A percentile compares a stretch with the other conserved stretches of the same genome.
Evolutionary conservation across 2,329 filamentous ascomycete species (phyloP).

Genomic region (Calonectria multiphialidica): DNA sequence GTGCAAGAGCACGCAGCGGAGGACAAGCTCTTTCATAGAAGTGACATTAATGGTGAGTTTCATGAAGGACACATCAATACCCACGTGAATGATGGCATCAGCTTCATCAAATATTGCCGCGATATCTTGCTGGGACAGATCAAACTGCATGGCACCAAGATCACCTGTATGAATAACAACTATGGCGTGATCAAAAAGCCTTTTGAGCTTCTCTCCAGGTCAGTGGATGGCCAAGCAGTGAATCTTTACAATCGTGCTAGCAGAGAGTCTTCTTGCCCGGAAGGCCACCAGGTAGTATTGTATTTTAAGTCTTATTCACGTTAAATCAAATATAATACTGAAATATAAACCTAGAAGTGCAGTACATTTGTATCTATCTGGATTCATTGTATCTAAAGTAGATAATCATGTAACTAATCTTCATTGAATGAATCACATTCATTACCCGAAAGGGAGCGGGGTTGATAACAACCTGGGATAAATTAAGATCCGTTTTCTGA

Average conservation of each 20-base stretch:
- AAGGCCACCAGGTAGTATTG: too few species aligned
- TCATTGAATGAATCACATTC: too few species aligned
- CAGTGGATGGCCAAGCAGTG: conserved; percentile 58
- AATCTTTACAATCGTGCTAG: conserved; percentile 50
- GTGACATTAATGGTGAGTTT: conserved; percentile 50
- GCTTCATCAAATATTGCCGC: conserved; percentile 43
- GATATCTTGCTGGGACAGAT: conserved; percentile 49
- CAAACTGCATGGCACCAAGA: conserved; percentile 50
- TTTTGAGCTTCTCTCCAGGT: conserved; percentile 4
- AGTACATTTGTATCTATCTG: too few species aligned
- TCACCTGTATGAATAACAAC: conserved; percentile 52
- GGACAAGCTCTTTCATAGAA: conserved; percentile 44
- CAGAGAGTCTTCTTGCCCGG: conserved; percentile 48
- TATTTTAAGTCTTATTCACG: too few species aligned
- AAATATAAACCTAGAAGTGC: too few species aligned
- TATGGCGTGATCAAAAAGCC: conserved; percentile 35
- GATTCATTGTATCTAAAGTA: too few species aligned
- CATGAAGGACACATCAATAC: conserved; percentile 50
- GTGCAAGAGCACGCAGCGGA: conserved; percentile 47
- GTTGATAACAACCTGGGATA: too few species aligned
- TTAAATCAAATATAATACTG: too few species aligned
- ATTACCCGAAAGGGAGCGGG: too few species aligned
- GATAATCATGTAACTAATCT: too few species aligned
- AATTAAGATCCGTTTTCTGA: too few species aligned
- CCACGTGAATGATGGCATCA: conserved; percentile 65